Conservation (phyloP, 768 basidiomycete species). For the Dictyophora rubrovolvata region DNA sequence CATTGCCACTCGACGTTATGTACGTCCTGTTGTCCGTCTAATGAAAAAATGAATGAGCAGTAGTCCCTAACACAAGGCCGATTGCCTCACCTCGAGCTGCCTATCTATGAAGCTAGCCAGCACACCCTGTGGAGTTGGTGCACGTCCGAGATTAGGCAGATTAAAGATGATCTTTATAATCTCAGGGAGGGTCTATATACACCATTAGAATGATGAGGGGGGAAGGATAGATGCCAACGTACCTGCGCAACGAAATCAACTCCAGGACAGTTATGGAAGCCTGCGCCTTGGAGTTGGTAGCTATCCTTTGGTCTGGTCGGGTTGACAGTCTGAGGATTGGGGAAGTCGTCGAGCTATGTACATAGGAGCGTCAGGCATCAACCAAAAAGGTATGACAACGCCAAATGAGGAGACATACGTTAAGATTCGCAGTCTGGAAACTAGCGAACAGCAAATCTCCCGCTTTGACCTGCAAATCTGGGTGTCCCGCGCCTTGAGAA, state of each 20-base stretch:
- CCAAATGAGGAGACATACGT: conserved; percentile 23
- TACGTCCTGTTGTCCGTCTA: conserved; percentile 15
- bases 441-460: conserved; percentile 27
- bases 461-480: conserved; percentile 18
- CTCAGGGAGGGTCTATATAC: conserved; percentile 27
- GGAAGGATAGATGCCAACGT: not conserved
- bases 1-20: conserved; percentile 24
- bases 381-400: not conserved
- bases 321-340: conserved; percentile 29
- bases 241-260: not conserved
- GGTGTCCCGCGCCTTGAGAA: conserved; percentile 28
- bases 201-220: not conserved
- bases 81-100: conserved; percentile 20
- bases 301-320: conserved; percentile 25
- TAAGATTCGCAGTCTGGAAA: conserved; percentile 29
- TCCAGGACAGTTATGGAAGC: conserved; percentile 28
- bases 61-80: too few species aligned
- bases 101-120: conserved; percentile 25
- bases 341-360: conserved; percentile 31
- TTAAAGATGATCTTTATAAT: conserved; percentile 37
- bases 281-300: conserved; percentile 24
- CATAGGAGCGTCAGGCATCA: conserved; percentile 25
- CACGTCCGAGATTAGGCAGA: conserved; percentile 35
- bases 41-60: too few species aligned
- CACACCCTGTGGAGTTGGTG: conserved; percentile 32